Base-by-base conservation (phyloP, 805 yeast genomes). In the Teunomyces tritomae region DNA sequence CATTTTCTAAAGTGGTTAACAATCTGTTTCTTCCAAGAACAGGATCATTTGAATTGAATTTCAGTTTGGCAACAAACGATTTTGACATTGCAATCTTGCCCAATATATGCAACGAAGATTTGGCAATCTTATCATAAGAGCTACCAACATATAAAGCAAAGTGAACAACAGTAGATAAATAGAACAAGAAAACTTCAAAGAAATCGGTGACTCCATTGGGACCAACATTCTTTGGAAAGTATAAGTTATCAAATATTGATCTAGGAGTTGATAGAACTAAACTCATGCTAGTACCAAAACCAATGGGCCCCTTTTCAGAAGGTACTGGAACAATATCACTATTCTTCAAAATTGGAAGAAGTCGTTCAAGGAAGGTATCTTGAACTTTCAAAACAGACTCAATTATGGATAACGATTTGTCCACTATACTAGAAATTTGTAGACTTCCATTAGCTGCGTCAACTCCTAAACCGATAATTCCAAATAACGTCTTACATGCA, bases 61-160 rank as follows among this genome's bases (percentile, higher is more conserved):
- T 48, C 59, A 53, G 39, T 10, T 28, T 52, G 2, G 58, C 47
- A 8, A 59, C 65, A 57, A 85, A 84, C 40, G 74, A 74, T 9
- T 78, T 64, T 0, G 83, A 72, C 9, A 61, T 54, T 0, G 86
- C 70, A 5, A 89, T 67, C 44, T 68, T 68, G 5, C 65, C 59
- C 43, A 92, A 69, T 10, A 89, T 71, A 9, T 68, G 59, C 13
- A 90, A 61, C 0, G 92, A 71, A 3, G 66, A 59, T 1, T 68
- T 63, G 0, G 94, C 84, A 28, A 90, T 67, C 1, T 65, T 56
- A 8, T 67, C 51, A 48, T 82, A 73, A 4, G 74, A 61, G 1
- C 83, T 69, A 1, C 95, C 89, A 44, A 86, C 82, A 57, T 88
- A 89, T 13, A 90, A 65, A 0, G 94, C 86, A 39, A 90, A 62